Percentiles rank a stretch among this genome's conserved stretches.
These are phyloP conservation scores for Trichopus zeylanicus DNA, from an alignment of 116 monocot species.

Conservation along the genomic window DNA sequence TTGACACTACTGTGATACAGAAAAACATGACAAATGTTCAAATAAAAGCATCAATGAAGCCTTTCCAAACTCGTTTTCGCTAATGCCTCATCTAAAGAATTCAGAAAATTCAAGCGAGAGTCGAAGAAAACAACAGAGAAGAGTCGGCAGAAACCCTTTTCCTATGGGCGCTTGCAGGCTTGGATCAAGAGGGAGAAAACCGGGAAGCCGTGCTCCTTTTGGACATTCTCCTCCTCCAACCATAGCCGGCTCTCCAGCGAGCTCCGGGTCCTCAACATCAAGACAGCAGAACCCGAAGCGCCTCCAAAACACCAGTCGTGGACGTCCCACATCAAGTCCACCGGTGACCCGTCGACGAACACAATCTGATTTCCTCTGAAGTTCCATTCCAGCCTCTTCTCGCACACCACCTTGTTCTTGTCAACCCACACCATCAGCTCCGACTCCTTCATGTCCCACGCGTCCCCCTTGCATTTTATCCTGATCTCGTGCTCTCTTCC, in stretches of 20 bases:
- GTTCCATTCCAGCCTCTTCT: slow-evolving; percentile 53
- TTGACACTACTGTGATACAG: too few relatives aligned
- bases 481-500: slow-evolving; percentile 60
- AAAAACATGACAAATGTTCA: too few relatives aligned
- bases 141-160: too few relatives aligned
- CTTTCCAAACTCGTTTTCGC: too few relatives aligned
- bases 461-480: slow-evolving; percentile 34
- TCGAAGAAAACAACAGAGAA: too few relatives aligned
- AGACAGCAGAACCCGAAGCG: slow-evolving; percentile 31
- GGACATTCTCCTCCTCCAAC: slow-evolving; percentile 44
- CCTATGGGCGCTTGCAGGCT: slow-evolving; percentile 32
- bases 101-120: too few relatives aligned
- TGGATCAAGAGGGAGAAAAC: slow-evolving; percentile 63
- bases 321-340: slow-evolving; percentile 72
- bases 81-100: too few relatives aligned
- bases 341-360: slow-evolving; percentile 68
- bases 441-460: slow-evolving; percentile 11
- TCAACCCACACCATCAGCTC: slow-evolving; percentile 59
- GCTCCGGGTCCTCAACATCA: slow-evolving; percentile 55
- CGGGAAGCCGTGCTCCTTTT: slow-evolving; percentile 11
- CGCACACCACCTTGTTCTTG: slow-evolving; percentile 58
- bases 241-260: slow-evolving; percentile 59
- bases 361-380: slow-evolving; percentile 83
- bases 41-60: too few relatives aligned
- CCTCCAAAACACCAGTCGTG: slow-evolving; percentile 56